These are phyloP conservation scores for Vanrija pseudolonga DNA, from an alignment of 1,284 basidiomycete species.

Conservation along the genomic window DNA sequence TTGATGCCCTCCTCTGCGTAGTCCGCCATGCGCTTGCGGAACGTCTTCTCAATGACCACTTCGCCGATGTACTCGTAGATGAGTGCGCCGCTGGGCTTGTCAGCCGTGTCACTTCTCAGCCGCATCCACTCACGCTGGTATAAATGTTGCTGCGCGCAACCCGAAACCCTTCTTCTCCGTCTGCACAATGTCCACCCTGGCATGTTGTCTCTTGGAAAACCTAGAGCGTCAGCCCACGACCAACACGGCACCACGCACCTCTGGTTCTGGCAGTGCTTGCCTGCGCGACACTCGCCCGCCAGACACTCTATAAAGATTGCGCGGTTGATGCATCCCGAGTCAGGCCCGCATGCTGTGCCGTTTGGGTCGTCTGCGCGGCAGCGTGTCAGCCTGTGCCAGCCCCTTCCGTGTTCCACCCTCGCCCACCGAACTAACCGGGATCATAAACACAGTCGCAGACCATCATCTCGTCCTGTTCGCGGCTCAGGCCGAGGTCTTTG, in stretches of 20 bases:
- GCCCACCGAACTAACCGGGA: constrained; percentile 60
- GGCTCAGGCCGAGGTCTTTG: constrained; percentile 76
- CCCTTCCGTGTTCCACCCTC: background rate
- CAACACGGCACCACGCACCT: constrained; percentile 57
- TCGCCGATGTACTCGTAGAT: constrained; percentile 99
- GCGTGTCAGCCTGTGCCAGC: background rate
- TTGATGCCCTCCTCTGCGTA: constrained; percentile 90
- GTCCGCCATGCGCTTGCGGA: constrained; percentile 88
- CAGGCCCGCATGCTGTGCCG: constrained; percentile 74
- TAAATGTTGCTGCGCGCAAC: constrained; percentile 67
- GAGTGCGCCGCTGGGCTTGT: constrained; percentile 68
- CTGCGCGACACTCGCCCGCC: constrained; percentile 79
- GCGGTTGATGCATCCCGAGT: constrained; percentile 93
- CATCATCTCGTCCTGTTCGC: constrained; percentile 86
- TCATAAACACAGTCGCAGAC: constrained; percentile 80
- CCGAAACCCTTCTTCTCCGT: constrained; percentile 97
- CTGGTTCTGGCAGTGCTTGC: constrained; percentile 83
- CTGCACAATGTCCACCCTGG: constrained; percentile 80
- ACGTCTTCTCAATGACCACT: constrained; percentile 80
- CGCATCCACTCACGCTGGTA: constrained; percentile 62
- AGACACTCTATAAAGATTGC: constrained; percentile 96
- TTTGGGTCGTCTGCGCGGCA: constrained; percentile 53
- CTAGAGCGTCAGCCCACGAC: constrained; percentile 51
- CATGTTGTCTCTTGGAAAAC: constrained; percentile 82
- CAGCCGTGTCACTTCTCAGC: background rate